A percentile compares a stretch with the other conserved stretches of the same genome.
phyloP scores from a whole-genome alignment of 2,329 filamentous ascomycete genomes.

The Fusarium protoensiforme region DNA sequence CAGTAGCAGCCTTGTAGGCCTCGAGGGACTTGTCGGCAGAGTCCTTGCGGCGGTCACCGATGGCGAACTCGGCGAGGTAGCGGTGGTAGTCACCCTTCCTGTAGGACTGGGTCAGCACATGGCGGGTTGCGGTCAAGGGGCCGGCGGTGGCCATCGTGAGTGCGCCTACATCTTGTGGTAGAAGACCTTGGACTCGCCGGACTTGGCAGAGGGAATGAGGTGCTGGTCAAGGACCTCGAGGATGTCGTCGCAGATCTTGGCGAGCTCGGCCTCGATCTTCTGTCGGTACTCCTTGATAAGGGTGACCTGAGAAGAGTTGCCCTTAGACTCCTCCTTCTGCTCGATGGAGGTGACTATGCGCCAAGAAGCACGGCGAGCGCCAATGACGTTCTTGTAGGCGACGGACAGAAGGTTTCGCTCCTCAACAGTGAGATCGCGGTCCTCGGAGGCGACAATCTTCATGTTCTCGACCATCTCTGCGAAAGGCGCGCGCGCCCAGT shows the following conservation, averaged over 20 bases:
- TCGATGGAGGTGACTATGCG: constrained; percentile 99
- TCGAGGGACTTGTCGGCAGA: constrained; percentile 89
- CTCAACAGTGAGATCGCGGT: constrained; percentile 87
- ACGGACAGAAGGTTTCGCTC: constrained; percentile 99
- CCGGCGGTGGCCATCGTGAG: constrained; percentile 69
- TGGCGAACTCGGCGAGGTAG: constrained; percentile 93
- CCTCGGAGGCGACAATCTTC: constrained; percentile 98
- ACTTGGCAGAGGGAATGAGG: constrained; percentile 94
- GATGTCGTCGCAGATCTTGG: constrained; percentile 98
- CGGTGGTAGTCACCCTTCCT: constrained; percentile 99
- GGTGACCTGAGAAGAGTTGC: constrained; percentile 91
- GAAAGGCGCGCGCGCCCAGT: constrained; percentile 69
- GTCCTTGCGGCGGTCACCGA: constrained; percentile 90
- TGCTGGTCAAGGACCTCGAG: constrained; percentile 93
- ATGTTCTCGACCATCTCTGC: constrained; percentile 98
- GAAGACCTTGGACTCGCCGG: constrained; percentile 99
- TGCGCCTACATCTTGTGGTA: constrained; percentile 94
- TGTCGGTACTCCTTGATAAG: constrained; percentile 97
- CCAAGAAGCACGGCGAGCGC: constrained; percentile 98
- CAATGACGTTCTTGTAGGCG: constrained; percentile 99
- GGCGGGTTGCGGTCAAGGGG: constrained; percentile 73
- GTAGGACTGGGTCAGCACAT: constrained; percentile 60
- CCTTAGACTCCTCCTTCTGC: constrained; percentile 99
- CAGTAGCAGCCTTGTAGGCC: constrained; percentile 99
- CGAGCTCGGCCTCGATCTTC: constrained; percentile 98